Conservation (phyloP, 371 early-diverging fungal genomes). For the Rozella allomycis region DNA sequence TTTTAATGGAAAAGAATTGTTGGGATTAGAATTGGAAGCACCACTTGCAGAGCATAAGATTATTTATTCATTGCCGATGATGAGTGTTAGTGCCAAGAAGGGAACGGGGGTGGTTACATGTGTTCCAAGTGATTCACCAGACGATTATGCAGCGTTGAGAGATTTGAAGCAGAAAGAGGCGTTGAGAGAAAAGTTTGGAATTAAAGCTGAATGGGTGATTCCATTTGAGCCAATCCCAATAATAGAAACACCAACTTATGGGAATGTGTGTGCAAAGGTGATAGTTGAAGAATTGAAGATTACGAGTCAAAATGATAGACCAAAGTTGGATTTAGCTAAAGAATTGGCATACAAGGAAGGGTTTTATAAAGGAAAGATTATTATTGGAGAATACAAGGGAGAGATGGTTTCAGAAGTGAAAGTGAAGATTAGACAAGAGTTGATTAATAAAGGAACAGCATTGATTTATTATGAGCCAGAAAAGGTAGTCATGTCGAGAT, state of each 20-base stretch:
- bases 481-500: slow-evolving; percentile 77
- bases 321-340: slow-evolving; percentile 76
- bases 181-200: slow-evolving; percentile 2
- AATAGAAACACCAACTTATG: slow-evolving; percentile 63
- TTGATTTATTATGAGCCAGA: slow-evolving; percentile 94
- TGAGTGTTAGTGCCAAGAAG: slow-evolving; percentile 73
- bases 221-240: slow-evolving; percentile 61
- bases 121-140: slow-evolving; percentile 94
- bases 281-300: slow-evolving; percentile 78
- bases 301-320: slow-evolving; percentile 78
- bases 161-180: slow-evolving; percentile 8
- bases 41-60: slow-evolving; percentile 51
- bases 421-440: slow-evolving; percentile 43
- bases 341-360: slow-evolving; percentile 91
- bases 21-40: slow-evolving; percentile 75
- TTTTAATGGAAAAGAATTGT: slow-evolving; percentile 51
- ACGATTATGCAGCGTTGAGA: slow-evolving; percentile 69
- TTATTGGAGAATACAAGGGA: slow-evolving; percentile 58
- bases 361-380: slow-evolving; percentile 79
- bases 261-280: slow-evolving; percentile 56
- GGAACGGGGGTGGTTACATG: slow-evolving; percentile 97
- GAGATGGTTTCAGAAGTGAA: slow-evolving; percentile 80
- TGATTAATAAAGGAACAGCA: slow-evolving; percentile 48
- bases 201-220: slow-evolving; percentile 65
- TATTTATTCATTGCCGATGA: slow-evolving; percentile 91